Conservation (phyloP, 768 basidiomycete species). For the Lactarius psammicola region DNA sequence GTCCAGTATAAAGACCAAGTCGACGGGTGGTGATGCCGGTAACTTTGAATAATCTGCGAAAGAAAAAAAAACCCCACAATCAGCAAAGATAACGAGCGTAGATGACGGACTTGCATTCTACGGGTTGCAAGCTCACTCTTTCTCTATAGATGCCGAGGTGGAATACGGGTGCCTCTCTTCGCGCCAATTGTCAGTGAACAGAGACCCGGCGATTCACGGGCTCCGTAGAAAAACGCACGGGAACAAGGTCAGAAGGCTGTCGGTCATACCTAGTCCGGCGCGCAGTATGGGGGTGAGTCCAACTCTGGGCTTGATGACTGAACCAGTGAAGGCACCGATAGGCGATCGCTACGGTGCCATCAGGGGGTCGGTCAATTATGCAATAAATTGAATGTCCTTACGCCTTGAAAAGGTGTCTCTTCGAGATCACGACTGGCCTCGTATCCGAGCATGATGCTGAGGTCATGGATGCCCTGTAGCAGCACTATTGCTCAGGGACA, state of each 20-base stretch:
- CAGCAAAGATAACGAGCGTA: neutral
- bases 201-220: neutral
- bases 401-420: slow-evolving; percentile 60
- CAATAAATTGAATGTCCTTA: slow-evolving; percentile 38
- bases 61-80: neutral
- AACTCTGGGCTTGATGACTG: slow-evolving; percentile 68
- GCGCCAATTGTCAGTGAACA: neutral
- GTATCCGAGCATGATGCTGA: slow-evolving; percentile 77
- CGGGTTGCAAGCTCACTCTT: slow-evolving; percentile 83
- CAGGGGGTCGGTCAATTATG: neutral
- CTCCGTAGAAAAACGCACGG: slow-evolving; percentile 52
- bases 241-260: slow-evolving; percentile 80
- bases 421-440: slow-evolving; percentile 75
- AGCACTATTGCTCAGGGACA: slow-evolving; percentile 13
- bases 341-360: slow-evolving; percentile 57
- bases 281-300: slow-evolving; percentile 90
- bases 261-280: slow-evolving; percentile 91
- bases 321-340: slow-evolving; percentile 75
- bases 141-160: slow-evolving; percentile 90
- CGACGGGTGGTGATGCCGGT: slow-evolving; percentile 70
- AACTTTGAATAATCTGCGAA: slow-evolving; percentile 84
- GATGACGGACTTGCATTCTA: slow-evolving; percentile 64
- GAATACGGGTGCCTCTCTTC: slow-evolving; percentile 77
- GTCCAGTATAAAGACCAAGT: slow-evolving; percentile 84
- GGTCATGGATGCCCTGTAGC: slow-evolving; percentile 64